Evolutionary conservation across 768 basidiomycete species (phyloP).

Genomic region (Pulveroboletus sp.): DNA sequence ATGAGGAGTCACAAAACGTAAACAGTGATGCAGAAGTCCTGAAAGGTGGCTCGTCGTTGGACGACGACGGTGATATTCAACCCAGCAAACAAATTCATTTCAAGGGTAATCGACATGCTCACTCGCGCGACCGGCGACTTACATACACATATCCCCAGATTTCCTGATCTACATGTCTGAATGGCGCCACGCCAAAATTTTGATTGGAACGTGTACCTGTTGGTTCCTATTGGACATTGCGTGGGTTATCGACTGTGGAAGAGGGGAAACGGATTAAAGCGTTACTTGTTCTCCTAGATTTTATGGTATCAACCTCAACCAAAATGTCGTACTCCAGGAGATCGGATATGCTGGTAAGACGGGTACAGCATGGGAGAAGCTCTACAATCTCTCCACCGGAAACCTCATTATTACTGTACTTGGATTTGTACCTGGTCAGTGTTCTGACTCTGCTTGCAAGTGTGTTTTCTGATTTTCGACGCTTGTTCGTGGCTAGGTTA

Average conservation of each 20-base stretch:
- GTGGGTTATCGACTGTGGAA: constrained; percentile 25
- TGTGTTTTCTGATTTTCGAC: not conserved
- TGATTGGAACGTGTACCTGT: constrained; percentile 61
- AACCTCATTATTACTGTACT: constrained; percentile 69
- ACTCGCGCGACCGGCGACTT: not conserved
- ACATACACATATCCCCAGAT: constrained; percentile 39
- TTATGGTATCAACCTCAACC: constrained; percentile 74
- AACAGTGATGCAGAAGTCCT: constrained; percentile 28
- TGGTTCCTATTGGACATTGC: constrained; percentile 80
- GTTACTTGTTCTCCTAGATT: constrained; percentile 38
- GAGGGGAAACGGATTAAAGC: not conserved
- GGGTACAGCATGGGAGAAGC: constrained; percentile 56
- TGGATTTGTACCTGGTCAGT: constrained; percentile 70
- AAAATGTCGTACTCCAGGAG: constrained; percentile 69
- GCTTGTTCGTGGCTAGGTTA: constrained; percentile 43
- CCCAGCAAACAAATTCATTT: constrained; percentile 48
- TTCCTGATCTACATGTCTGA: constrained; percentile 65
- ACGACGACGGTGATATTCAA: constrained; percentile 10
- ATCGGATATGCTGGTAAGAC: constrained; percentile 61
- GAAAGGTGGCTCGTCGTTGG: constrained; percentile 19
- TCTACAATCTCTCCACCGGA: constrained; percentile 65
- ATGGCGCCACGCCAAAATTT: constrained; percentile 62
- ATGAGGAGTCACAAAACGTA: constrained; percentile 35
- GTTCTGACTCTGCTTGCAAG: not conserved
- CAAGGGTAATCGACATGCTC: constrained; percentile 30